phyloP scores from a whole-genome alignment of 495 filamentous ascomycete genomes.

The Amorphotheca resinae region DNA sequence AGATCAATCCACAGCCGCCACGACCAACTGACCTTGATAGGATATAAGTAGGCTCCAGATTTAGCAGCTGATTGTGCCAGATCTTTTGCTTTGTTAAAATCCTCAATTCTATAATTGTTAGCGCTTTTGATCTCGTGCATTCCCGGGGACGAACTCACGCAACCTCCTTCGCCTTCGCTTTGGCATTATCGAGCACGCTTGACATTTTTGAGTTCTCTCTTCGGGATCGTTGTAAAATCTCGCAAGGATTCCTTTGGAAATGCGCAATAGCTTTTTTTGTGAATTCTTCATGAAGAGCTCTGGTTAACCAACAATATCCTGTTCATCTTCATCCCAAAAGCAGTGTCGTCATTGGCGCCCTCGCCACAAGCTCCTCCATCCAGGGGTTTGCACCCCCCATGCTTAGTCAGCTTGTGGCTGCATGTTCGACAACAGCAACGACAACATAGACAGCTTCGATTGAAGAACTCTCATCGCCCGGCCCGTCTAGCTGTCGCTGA shows the following conservation, averaged over 20 bases:
- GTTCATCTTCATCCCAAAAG: not conserved
- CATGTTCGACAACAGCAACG: not conserved
- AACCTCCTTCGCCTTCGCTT: constrained; percentile 36
- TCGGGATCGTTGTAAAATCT: not conserved
- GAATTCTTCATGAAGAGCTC: not conserved
- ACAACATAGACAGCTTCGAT: not conserved
- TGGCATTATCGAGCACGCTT: constrained; percentile 11
- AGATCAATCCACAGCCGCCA: not conserved
- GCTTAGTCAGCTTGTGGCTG: not conserved
- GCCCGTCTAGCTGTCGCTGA: not conserved
- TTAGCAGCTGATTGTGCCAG: constrained; percentile 49
- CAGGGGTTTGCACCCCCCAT: not conserved
- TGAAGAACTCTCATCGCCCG: not conserved
- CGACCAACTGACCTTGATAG: constrained; percentile 49
- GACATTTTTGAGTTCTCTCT: constrained; percentile 2
- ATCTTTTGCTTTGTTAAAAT: constrained; percentile 39
- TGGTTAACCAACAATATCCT: not conserved
- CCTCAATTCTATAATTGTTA: constrained; percentile 33
- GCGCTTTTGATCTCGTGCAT: not conserved
- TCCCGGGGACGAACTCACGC: too few relatives aligned
- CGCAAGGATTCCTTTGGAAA: not conserved
- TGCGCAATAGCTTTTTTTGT: not conserved
- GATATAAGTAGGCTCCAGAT: constrained; percentile 76
- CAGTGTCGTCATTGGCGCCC: not conserved
- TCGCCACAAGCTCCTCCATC: not conserved